Evolutionary conservation across 139 green algal species (phyloP), one percentile per base, ranked within the genome.

Genomic region (Spirogloea muscicola): DNA sequence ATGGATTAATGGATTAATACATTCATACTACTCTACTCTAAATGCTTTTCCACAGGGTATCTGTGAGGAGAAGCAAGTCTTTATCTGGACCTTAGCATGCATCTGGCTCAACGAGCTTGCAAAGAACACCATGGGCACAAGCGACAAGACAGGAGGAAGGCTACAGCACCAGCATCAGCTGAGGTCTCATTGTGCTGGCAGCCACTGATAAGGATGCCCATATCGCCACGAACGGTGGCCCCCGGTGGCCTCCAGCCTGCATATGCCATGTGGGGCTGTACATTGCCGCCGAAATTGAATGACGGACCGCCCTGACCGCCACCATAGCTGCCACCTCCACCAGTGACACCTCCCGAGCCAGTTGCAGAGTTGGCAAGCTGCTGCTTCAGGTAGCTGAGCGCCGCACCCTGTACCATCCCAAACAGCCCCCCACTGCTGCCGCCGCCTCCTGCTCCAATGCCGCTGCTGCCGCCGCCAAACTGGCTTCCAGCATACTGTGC

Each of bases 141-240:
- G n/a, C n/a, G n/a, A n/a, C n/a, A n/a, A n/a, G n/a, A n/a, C n/a
- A n/a, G n/a, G n/a, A n/a, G n/a, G n/a, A 31, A 31, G 52, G 6
- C 6, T 33, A 6, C 5, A 31, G 59, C 33, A 68, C 4, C 6
- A 5, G 59, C 59, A 58, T 68, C 59, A 4, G 59, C 59, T 7
- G 59, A 68, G 4, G 59, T 68, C 48, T 68, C 59, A 6, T 68
- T 43, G 5, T 29, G 34, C 42, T 68, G 59, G 46, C 59, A 68
- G 27, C 59, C 59, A 7, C 59, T 68, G 29, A 68, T 36, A 58
- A 68, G 27, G 6, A 68, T 68, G 10, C 59, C 59, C 59, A 68
- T 68, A 7, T 68, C 59, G 10, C 27, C 27, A 13, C 25, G 25
- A 68, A 68, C 27, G 6, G 18, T 29, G 27, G 3, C 5, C 4